Evolutionary conservation across 345 rosid species (phyloP).

Genomic region (Salix suchowensis): DNA sequence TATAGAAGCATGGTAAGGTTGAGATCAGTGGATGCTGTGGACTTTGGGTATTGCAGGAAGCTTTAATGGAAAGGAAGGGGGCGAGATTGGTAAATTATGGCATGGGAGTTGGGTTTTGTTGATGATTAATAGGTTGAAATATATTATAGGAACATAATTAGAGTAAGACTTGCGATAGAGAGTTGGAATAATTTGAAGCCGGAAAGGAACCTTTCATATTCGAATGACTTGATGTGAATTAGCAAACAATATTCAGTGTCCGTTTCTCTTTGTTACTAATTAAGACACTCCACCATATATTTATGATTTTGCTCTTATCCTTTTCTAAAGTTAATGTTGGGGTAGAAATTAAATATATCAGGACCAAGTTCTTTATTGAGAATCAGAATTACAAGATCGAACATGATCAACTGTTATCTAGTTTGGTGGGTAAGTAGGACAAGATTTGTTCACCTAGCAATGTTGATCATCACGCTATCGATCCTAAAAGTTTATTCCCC

Average conservation of each 20-base stretch:
- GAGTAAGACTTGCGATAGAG: neutral
- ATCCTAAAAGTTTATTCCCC: neutral
- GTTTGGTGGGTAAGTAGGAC: neutral
- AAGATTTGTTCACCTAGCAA: neutral
- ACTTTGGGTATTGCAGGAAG: slow-evolving; percentile 8
- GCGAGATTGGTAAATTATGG: neutral
- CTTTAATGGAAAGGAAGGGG: slow-evolving; percentile 30
- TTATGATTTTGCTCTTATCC: too few relatives aligned
- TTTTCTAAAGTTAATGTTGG: neutral
- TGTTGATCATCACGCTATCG: neutral
- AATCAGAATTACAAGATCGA: neutral
- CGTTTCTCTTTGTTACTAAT: neutral
- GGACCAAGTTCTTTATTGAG: neutral
- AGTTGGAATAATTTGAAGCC: neutral
- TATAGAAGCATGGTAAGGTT: slow-evolving; percentile 15
- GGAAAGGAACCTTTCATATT: neutral
- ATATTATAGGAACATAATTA: neutral
- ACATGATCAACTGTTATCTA: neutral
- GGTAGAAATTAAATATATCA: too few relatives aligned
- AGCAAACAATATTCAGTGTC: neutral
- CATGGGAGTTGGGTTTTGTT: neutral
- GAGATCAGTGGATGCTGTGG: neutral
- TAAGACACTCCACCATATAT: neutral
- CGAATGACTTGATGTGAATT: neutral
- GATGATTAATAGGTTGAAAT: neutral